These are phyloP conservation scores for Trichoderma virens DNA, from an alignment of 495 filamentous ascomycete species.

Conservation along the genomic window DNA sequence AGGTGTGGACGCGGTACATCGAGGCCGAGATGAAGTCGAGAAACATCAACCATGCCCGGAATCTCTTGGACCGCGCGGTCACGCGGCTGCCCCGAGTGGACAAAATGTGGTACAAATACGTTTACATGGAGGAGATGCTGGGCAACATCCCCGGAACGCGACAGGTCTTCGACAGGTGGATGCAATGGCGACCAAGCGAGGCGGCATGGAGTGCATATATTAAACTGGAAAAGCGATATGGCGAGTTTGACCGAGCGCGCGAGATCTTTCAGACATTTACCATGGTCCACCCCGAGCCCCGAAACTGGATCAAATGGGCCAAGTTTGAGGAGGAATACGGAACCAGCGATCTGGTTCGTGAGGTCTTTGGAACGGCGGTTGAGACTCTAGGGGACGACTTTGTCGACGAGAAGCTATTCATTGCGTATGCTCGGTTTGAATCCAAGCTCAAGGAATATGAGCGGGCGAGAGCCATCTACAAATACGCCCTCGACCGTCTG, in stretches of 20 bases:
- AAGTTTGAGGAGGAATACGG: constrained; percentile 94
- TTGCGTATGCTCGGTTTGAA: constrained; percentile 87
- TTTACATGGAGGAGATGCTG: constrained; percentile 97
- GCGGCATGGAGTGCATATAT: constrained; percentile 93
- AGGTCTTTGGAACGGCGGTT: constrained; percentile 84
- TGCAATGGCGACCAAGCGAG: constrained; percentile 96
- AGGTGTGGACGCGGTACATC: constrained; percentile 70
- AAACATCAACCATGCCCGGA: constrained; percentile 96
- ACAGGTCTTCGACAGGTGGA: constrained; percentile 96
- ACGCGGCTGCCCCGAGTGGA: constrained; percentile 85
- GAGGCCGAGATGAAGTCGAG: constrained; percentile 94
- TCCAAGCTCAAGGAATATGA: constrained; percentile 92
- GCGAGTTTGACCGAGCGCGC: constrained; percentile 77
- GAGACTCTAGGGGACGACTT: constrained; percentile 91
- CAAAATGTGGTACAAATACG: constrained; percentile 98
- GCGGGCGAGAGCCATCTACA: constrained; percentile 92
- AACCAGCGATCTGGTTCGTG: constrained; percentile 80
- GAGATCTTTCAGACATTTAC: constrained; percentile 87
- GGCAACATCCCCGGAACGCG: constrained; percentile 87
- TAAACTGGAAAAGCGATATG: constrained; percentile 91
- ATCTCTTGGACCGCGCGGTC: constrained; percentile 89
- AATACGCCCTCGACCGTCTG: constrained; percentile 87
- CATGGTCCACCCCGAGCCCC: constrained; percentile 86
- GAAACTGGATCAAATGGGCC: constrained; percentile 99
- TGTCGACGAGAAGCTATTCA: constrained; percentile 92